Base-by-base conservation (phyloP, 1,139 yeast genomes). In the Candida smagusa region DNA sequence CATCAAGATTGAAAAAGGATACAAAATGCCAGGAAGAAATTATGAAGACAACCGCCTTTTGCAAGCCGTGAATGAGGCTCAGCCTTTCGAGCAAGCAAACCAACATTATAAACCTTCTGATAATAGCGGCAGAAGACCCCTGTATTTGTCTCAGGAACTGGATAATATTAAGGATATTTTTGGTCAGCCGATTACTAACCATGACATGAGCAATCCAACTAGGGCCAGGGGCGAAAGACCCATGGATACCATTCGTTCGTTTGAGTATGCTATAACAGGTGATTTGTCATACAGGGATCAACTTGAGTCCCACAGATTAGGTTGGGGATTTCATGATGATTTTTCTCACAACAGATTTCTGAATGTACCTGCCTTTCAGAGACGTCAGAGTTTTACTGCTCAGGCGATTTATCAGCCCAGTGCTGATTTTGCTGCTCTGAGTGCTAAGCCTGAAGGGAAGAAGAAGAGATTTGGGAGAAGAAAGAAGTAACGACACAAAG, bases 221-320 rank as follows among this genome's bases (percentile, higher is more conserved):
- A 77, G 98, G 54, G 65, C 85, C 12, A 77, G 97, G 58, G 89
- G 89, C 60, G 98, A 92, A 66, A 79, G 98, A 50, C 98, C 98
- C 3, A 66, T 92, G 55, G 98, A 94, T 61, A 92, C 98, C 2
- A 89, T 92, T 52, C 72, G 97, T 47, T 77, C 86, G 5, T 92
- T 92, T 62, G 97, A 92, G 66, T 92, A 84, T 57, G 82, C 96
- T 25, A 87, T 92, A 46, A 84, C 96, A 4, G 97, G 97, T 32
- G 96, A 90, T 59, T 68, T 74, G 39, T 61, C 76, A 22, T 83
- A 84, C 65, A 76, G 82, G 38, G 92, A 86, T 42, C 89, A 86
- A 53, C 73, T 88, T 56, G 97, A 90, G 61, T 74, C 90, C 7
- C 75, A 75, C 16, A 67, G 79, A 28, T 72, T 84, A 38, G 97